Base-by-base conservation (phyloP, 139 green algal genomes). In the Chlorella vulgaris region DNA sequence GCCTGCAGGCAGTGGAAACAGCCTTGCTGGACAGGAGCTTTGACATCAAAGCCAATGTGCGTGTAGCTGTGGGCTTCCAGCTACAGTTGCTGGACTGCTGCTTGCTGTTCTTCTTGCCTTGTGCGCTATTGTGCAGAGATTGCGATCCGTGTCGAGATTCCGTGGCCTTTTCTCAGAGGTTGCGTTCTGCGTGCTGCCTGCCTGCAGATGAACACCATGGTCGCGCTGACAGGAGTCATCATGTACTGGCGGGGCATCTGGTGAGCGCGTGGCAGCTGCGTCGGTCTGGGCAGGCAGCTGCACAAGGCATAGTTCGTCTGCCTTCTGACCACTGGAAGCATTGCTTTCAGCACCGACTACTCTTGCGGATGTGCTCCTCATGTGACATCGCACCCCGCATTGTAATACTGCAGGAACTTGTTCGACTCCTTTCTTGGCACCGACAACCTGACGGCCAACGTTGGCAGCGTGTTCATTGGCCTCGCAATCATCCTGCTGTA, bases 21-120 rank as follows among this genome's bases (percentile, higher is more conserved):
- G 69, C 62, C 29, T 38, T 70, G 55, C 73, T 79, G 53, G 73
- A 79, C 53, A 35, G 73, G 21, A 39, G 35, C 73, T 81, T 74
- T 74, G 76, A 81, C 42, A 36, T 74, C 22, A 63, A 74, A 31
- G 62, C 62, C 21, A 81, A 81, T 22, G 55, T 80, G 74, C 69
- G 24, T 67, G 58, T 13, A 7, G 58, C 22, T 13, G 58, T 29
- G 58, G 58, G 58, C 58, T 29, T 31, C 24, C 7, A 21, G 58
- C 24, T 29, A 36, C 7, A 21, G n/a, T n/a, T n/a, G n/a, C n/a
- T n/a, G n/a, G n/a, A n/a, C n/a, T n/a, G n/a, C 47, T 55, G 47
- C 47, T 55, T 55, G 47, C 47, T 24, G 10, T 24, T 55, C 47
- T 55, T 55, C 47, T 15, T n/a, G n/a, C n/a, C n/a, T n/a, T n/a